Evolutionary conservation across 768 basidiomycete genomes (phyloP).

Genomic region (Tricholoma terreum): DNA sequence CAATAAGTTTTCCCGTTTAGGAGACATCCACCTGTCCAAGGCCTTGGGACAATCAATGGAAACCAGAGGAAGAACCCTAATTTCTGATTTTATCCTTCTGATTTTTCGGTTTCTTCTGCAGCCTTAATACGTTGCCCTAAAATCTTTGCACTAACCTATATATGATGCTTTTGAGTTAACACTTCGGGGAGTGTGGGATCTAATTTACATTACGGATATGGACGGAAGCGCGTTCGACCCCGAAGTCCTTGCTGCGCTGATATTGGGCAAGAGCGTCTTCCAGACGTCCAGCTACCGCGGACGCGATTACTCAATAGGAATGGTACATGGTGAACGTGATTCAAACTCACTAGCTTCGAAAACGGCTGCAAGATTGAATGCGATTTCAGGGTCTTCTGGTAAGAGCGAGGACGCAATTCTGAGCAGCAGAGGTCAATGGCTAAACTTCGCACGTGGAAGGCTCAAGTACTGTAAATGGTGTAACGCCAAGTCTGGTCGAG

Average conservation of each 20-base stretch:
- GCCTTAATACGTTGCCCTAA: slow-evolving; percentile 59
- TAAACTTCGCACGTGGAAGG: slow-evolving; percentile 25
- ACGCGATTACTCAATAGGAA: slow-evolving; percentile 22
- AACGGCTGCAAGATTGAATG: slow-evolving; percentile 88
- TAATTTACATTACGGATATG: slow-evolving; percentile 76
- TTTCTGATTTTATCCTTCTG: slow-evolving; percentile 30
- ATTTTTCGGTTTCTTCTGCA: slow-evolving; percentile 36
- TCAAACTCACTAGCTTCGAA: slow-evolving; percentile 76
- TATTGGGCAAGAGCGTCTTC: slow-evolving; percentile 82
- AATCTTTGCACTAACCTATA: slow-evolving; percentile 79
- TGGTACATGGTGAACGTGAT: slow-evolving; percentile 7
- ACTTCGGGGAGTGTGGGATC: slow-evolving; percentile 5
- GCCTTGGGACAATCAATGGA: slow-evolving; percentile 4
- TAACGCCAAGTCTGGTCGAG: slow-evolving; percentile 82
- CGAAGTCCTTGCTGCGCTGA: slow-evolving; percentile 71
- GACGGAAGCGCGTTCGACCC: slow-evolving; percentile 77
- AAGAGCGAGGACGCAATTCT: slow-evolving; percentile 82
- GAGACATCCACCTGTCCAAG: slow-evolving; percentile 4
- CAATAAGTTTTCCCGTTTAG: slow-evolving; percentile 28
- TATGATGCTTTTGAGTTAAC: slow-evolving; percentile 17
- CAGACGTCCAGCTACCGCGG: slow-evolving; percentile 62
- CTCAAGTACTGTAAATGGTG: slow-evolving; percentile 72
- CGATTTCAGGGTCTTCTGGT: slow-evolving; percentile 88
- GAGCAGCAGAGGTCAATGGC: slow-evolving; percentile 28
- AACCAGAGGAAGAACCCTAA: slow-evolving; percentile 12